These are phyloP conservation scores for Exutisphaerella laricina DNA, from an alignment of 2,329 filamentous ascomycete species.

Conservation along the genomic window DNA sequence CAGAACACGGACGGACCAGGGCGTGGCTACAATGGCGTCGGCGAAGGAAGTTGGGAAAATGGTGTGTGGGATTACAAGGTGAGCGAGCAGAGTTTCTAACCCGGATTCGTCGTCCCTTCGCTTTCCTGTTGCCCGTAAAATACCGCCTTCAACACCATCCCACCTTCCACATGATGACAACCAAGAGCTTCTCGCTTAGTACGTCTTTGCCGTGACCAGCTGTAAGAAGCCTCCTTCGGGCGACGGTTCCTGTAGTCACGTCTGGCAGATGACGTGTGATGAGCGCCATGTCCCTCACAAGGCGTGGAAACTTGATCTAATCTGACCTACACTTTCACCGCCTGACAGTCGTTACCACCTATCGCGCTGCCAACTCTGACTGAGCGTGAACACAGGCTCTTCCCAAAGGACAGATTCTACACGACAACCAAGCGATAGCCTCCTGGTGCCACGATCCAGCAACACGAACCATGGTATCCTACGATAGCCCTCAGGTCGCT, in stretches of 20 bases:
- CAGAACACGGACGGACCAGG: slow-evolving; percentile 71
- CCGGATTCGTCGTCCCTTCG: background rate
- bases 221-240: slow-evolving; percentile 11
- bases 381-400: slow-evolving; percentile 51
- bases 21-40: slow-evolving; percentile 62
- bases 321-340: slow-evolving; percentile 25
- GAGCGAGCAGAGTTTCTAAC: slow-evolving; percentile 13
- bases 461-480: slow-evolving; percentile 66
- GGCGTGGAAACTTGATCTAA: slow-evolving; percentile 36
- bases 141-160: no score
- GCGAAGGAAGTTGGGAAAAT: slow-evolving; percentile 75
- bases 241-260: slow-evolving; percentile 14
- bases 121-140: no score
- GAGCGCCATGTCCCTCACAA: slow-evolving; percentile 12
- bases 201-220: background rate
- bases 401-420: slow-evolving; percentile 58
- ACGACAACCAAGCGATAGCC: slow-evolving; percentile 60
- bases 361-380: no score
- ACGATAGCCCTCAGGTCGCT: slow-evolving; percentile 64
- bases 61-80: slow-evolving; percentile 84
- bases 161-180: slow-evolving; percentile 46
- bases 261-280: slow-evolving; percentile 8
- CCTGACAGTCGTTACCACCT: background rate
- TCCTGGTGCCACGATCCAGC: slow-evolving; percentile 69
- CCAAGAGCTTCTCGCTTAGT: slow-evolving; percentile 16